Evolutionary conservation across 164 flowering plant species (phyloP), one percentile per base, ranked within the genome.

Genomic region (Annona squamosa): DNA sequence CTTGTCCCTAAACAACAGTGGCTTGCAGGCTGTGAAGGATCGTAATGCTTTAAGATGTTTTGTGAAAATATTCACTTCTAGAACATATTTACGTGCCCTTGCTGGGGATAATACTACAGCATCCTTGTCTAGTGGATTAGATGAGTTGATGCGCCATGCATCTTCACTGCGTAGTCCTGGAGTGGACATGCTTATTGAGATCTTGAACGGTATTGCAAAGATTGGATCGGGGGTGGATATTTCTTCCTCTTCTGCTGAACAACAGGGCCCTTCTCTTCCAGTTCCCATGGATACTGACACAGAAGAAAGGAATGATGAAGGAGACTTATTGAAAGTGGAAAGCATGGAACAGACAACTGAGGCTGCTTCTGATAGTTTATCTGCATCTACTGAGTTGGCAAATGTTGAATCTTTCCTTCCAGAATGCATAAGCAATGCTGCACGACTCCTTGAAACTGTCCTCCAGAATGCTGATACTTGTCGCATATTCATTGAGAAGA

Each of bases 141-240:
- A 92, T 88, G 97, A 92, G 80, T 84, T 94, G 18, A 86, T 94
- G 92, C 89, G 98, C 61, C 98, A 94, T 85, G 89, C 91, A 48
- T 82, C 96, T 5, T 83, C 90, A 16, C 81, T 94, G 80, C 91
- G 97, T 70, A 90, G 82, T 12, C 87, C 88, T 71, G 97, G 94
- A 67, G 96, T 92, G 66, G 96, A 90, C 43, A 87, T 90, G 92
- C 76, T 92, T 74, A 85, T 92, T 79, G 96, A 90, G 81, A 88
- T 94, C 65, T 75, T 92, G 81, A 84, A 81, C 78, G 64, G 78
- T 59, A 87, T 91, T 71, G 78, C 73, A n/a, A 86, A 82, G 69
- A 84, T 91, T 77, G 98, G 97, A 46, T 85, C 87, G 77, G 88
- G 82, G 46, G 69, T 56, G 65, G 93, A 88, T 75, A 68, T 80